Conservation (phyloP, 805 yeast species). For the Saccharomycodes ludwigii region DNA sequence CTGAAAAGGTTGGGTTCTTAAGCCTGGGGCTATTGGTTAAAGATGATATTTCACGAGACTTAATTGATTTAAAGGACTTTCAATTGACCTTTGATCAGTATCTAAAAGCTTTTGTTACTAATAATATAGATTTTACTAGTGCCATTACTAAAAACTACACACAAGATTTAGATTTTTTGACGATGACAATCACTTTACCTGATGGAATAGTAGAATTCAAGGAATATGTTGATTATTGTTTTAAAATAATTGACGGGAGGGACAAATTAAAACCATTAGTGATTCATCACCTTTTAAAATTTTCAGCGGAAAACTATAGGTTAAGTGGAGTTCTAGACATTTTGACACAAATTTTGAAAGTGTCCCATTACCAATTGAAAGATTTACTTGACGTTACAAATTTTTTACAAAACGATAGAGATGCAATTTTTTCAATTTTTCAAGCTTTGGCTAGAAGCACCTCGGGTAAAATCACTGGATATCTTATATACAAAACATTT, state of each 20-base stretch:
- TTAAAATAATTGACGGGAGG: not conserved
- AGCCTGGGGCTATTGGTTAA: not conserved
- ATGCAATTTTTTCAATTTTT: not conserved
- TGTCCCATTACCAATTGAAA: not conserved
- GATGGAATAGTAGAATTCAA: not conserved
- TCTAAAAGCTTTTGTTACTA: not conserved
- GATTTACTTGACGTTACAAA: not conserved
- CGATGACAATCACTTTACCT: not conserved
- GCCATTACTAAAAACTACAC: not conserved
- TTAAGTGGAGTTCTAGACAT: not conserved
- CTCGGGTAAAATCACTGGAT: not conserved
- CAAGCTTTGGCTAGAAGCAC: not conserved
- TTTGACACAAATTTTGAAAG: not conserved
- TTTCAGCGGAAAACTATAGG: not conserved
- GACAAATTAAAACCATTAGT: not conserved
- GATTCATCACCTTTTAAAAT: not conserved
- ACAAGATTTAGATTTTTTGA: constrained; percentile 1
- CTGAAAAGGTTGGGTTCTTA: not conserved
- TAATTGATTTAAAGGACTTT: constrained; percentile 1
- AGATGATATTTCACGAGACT: too few species aligned
- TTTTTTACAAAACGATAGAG: not conserved
- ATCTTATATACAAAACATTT: not conserved
- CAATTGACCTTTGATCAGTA: not conserved
- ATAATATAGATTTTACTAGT: not conserved
- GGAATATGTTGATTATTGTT: not conserved